Base-by-base conservation (phyloP, 208 protist genomes). In the Leishmania tropica region DNA sequence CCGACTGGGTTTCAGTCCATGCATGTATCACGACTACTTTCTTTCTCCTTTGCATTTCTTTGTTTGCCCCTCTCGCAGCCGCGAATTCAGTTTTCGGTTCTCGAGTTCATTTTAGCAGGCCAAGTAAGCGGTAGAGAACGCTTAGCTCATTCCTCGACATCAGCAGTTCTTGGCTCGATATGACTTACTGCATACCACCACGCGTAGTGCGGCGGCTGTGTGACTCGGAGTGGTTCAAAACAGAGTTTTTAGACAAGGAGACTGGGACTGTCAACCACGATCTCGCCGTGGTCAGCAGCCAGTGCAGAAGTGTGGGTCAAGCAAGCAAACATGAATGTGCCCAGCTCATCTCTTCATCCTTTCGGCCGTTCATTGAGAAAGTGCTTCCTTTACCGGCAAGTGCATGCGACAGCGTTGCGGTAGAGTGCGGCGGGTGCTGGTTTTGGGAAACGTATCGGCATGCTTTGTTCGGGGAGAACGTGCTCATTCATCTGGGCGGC, bases 361-460 rank as follows among this genome's bases (percentile, higher is more conserved):
- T 94, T 72, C 71, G 80, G 53, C 79, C 85, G 24, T 37, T 76
- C 35, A 47, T 94, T 21, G 79, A 78, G 67, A 75, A 85, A 15
- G 60, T 83, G 35, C 81, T 94, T 42, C 76, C 76, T 42, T 45
- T 70, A 62, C 90, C 88, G 37, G 72, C 71, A 35, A 58, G 58
- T 42, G 15, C 8, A 31, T 37, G 48, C 7, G 42, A 31, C 11
- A 56, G 24, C 17, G 24, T 19, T 28, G 40, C 40, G 37, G 76
- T 82, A 51, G 60, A 83, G 11, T 88, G 89, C 74, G 91, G 90
- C 31, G 90, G 90, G 3, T 74, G 81, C 54, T 96, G 93, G 93
- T 95, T 95, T 81, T 96, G 93, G 93, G 90, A 91, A 80, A 81
- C 78, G 15, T 95, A 94, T 70, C 88, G 91, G 28, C 88, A 93